Percentiles rank a stretch among this genome's conserved stretches.
Conservation (phyloP, 148 eudicot species). For the Arctostaphylos glauca region DNA sequence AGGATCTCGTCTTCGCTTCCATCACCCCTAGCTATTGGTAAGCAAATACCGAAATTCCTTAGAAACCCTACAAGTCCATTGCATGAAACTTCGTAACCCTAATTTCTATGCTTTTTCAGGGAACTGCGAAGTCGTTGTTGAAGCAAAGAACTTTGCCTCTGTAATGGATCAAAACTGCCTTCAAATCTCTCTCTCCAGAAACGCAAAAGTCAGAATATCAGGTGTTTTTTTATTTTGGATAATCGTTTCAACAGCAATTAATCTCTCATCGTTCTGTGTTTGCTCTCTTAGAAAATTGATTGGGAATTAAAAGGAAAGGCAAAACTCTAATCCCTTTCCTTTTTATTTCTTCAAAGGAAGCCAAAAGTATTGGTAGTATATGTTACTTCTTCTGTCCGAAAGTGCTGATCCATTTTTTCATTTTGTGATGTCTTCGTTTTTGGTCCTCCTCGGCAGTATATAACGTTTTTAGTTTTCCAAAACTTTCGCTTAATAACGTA, state of each 20-base stretch:
- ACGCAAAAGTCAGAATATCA: slow-evolving; percentile 46
- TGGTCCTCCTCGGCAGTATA: neutral
- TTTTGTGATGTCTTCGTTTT: neutral
- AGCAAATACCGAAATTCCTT: neutral
- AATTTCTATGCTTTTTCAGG: slow-evolving; percentile 33
- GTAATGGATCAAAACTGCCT: slow-evolving; percentile 32
- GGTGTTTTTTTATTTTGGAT: slow-evolving; percentile 28
- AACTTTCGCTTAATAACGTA: neutral
- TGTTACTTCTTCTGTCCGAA: neutral
- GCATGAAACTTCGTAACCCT: neutral
- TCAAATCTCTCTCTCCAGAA: slow-evolving; percentile 48
- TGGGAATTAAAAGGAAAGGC: neutral
- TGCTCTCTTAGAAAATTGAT: neutral
- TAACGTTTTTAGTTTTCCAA: neutral
- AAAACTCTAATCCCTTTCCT: neutral
- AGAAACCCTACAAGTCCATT: slow-evolving; percentile 1
- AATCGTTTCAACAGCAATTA: neutral
- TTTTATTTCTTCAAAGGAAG: neutral
- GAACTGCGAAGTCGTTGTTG: slow-evolving; percentile 58
- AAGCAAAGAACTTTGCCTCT: slow-evolving; percentile 46
- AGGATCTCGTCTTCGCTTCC: slow-evolving; percentile 17
- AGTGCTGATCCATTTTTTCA: neutral
- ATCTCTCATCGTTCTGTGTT: neutral
- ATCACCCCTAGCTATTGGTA: slow-evolving; percentile 23
- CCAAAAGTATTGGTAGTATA: neutral